Evolutionary conservation across 345 rosid genomes (phyloP).

Genomic region (Citrus trifoliata): DNA sequence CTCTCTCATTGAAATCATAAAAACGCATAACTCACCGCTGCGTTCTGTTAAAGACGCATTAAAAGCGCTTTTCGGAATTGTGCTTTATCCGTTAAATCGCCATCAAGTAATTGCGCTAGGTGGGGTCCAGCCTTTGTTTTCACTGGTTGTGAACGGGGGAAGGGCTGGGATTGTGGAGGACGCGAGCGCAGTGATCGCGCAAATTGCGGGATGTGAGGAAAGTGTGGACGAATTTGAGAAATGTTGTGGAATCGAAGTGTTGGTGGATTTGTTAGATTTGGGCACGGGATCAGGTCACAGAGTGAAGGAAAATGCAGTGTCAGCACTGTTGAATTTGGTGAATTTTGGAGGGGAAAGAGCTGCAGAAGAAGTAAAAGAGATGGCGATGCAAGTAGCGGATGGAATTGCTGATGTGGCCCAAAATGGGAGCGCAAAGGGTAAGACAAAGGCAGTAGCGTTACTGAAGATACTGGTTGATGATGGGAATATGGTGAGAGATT

Average conservation of each 20-base stretch:
- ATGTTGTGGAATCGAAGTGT: constrained; percentile 48
- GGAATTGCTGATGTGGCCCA: constrained; percentile 60
- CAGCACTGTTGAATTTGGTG: constrained; percentile 69
- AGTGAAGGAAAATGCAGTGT: constrained; percentile 75
- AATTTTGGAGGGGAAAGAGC: constrained; percentile 53
- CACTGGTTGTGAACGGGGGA: constrained; percentile 67
- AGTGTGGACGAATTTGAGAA: constrained; percentile 61
- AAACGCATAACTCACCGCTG: constrained; percentile 50
- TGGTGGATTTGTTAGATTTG: constrained; percentile 72
- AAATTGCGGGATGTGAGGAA: constrained; percentile 90
- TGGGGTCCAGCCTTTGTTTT: constrained; percentile 56
- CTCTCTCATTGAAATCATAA: constrained; percentile 61
- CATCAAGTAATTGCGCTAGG: constrained; percentile 63
- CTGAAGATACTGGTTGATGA: constrained; percentile 37
- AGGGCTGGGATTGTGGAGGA: constrained; percentile 86
- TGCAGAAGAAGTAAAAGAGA: constrained; percentile 39
- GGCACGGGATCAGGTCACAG: constrained; percentile 64
- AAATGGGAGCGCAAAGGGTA: constrained; percentile 63
- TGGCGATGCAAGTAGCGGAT: constrained; percentile 42
- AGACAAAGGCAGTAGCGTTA: constrained; percentile 56
- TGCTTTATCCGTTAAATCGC: constrained; percentile 67
- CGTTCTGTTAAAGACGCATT: constrained; percentile 77
- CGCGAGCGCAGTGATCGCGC: constrained; percentile 88
- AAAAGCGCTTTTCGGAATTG: constrained; percentile 79
- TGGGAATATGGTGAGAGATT: constrained; percentile 22